A percentile compares a stretch with the other conserved stretches of the same genome.
Evolutionary conservation across 164 flowering plant species (phyloP).

Genomic region (Chloranthus sessilifolius): DNA sequence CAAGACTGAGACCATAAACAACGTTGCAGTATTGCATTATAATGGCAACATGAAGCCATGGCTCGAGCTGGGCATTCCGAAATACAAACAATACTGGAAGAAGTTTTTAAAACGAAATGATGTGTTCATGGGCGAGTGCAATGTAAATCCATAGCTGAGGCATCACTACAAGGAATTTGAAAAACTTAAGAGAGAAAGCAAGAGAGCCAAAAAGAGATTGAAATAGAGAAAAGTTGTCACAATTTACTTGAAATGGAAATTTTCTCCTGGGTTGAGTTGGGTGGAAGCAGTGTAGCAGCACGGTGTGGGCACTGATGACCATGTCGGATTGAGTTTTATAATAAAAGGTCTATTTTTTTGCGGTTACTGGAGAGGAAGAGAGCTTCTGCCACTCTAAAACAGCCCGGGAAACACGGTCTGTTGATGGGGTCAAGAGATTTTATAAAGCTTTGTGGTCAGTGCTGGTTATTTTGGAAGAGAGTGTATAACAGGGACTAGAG

Average conservation of each 20-base stretch:
- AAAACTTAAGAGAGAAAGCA: constrained; percentile 6
- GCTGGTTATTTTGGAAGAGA: constrained; percentile 8
- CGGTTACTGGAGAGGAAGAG: too few species aligned
- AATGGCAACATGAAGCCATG: constrained; percentile 98
- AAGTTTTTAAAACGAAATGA: constrained; percentile 53
- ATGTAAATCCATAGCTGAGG: constrained; percentile 40
- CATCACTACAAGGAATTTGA: constrained; percentile 7
- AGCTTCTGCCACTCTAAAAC: too few species aligned
- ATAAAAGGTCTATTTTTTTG: too few species aligned
- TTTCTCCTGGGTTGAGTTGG: constrained; percentile 12
- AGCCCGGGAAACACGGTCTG: too few species aligned
- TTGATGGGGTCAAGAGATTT: too few species aligned
- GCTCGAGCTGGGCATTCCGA: constrained; percentile 87
- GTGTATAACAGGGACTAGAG: constrained; percentile 11
- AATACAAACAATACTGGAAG: constrained; percentile 61
- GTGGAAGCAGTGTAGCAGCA: too few species aligned
- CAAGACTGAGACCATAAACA: constrained; percentile 26
- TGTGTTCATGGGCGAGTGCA: constrained; percentile 71
- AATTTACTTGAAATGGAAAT: too few species aligned
- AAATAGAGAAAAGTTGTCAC: too few species aligned
- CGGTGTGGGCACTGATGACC: too few species aligned
- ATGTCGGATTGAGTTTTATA: too few species aligned
- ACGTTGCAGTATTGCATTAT: constrained; percentile 79
- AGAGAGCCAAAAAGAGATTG: constrained; percentile 15
- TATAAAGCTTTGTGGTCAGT: too few species aligned